Evolutionary conservation across 176 grass and related monocot genomes (phyloP).

Genomic region (Lolium rigidum): DNA sequence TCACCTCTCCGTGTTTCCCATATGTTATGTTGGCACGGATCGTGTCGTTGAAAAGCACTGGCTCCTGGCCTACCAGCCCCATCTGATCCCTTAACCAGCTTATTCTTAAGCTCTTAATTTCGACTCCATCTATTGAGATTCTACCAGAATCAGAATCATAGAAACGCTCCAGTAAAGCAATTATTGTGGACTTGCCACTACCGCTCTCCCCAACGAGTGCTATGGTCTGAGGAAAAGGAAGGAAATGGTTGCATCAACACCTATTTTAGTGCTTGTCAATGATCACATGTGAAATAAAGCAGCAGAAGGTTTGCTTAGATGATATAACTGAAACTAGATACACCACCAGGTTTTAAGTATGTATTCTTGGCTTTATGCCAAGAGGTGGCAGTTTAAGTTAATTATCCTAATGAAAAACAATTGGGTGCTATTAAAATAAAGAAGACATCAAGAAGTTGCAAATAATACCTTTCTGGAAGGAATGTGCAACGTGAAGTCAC

Average conservation of each 20-base stretch:
- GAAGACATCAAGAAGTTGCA: not conserved
- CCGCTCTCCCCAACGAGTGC: conserved; percentile 84
- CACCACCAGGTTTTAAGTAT: not conserved
- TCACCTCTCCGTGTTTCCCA: conserved; percentile 48
- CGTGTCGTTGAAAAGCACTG: conserved; percentile 68
- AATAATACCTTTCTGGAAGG: conserved; percentile 64
- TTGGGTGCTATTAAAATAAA: not conserved
- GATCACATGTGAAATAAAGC: conserved; percentile 27
- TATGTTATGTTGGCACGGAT: conserved; percentile 63
- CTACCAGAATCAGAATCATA: conserved; percentile 69
- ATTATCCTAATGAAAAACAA: not conserved
- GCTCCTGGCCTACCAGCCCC: conserved; percentile 69
- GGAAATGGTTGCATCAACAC: conserved; percentile 14
- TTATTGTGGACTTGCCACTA: conserved; percentile 78
- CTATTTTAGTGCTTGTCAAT: conserved; percentile 4
- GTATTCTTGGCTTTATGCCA: not conserved
- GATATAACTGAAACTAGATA: conserved; percentile 1
- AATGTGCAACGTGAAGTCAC: conserved; percentile 58
- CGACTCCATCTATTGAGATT: conserved; percentile 63
- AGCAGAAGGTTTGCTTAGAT: not conserved
- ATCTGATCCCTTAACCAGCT: conserved; percentile 68
- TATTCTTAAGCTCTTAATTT: conserved; percentile 48
- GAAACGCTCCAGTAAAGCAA: conserved; percentile 72
- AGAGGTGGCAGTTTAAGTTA: not conserved
- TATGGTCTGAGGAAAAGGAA: conserved; percentile 56